phyloP scores from a whole-genome alignment of 192 early-diverging fungal species.

The Backusella sp. region DNA sequence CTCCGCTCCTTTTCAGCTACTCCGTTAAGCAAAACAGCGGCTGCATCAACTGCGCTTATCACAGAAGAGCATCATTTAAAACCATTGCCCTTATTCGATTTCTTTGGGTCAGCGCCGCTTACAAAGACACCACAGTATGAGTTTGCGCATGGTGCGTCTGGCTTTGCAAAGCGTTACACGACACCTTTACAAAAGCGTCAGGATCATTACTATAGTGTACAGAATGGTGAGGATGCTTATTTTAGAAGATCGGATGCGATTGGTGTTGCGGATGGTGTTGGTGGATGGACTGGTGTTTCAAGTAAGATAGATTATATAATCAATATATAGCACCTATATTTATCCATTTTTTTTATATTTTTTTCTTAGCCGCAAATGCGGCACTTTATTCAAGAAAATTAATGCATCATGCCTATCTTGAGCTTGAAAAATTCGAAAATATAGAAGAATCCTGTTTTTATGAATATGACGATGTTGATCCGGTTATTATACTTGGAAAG shows the following conservation, averaged over 20 bases:
- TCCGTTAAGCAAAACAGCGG: not conserved
- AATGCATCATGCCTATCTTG: constrained; percentile 91
- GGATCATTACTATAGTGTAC: constrained; percentile 58
- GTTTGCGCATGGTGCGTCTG: constrained; percentile 25
- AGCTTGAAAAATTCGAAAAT: constrained; percentile 87
- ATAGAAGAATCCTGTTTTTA: constrained; percentile 74
- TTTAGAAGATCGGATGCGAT: constrained; percentile 84
- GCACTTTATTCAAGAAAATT: constrained; percentile 90
- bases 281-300: constrained; percentile 71
- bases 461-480: constrained; percentile 77
- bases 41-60: not conserved
- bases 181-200: constrained; percentile 25
- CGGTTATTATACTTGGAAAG: constrained; percentile 76
- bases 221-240: constrained; percentile 93
- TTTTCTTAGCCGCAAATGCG: constrained; percentile 74
- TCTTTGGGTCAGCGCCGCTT: not conserved
- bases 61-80: not conserved
- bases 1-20: not conserved
- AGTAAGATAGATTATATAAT: constrained; percentile 9
- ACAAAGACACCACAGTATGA: constrained; percentile 14
- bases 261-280: constrained; percentile 95
- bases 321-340: not conserved
- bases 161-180: constrained; percentile 28
- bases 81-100: constrained; percentile 8
- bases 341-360: not conserved